Evolutionary conservation across 345 rosid genomes (phyloP).

Genomic region (Gossypium rotundifolium): DNA sequence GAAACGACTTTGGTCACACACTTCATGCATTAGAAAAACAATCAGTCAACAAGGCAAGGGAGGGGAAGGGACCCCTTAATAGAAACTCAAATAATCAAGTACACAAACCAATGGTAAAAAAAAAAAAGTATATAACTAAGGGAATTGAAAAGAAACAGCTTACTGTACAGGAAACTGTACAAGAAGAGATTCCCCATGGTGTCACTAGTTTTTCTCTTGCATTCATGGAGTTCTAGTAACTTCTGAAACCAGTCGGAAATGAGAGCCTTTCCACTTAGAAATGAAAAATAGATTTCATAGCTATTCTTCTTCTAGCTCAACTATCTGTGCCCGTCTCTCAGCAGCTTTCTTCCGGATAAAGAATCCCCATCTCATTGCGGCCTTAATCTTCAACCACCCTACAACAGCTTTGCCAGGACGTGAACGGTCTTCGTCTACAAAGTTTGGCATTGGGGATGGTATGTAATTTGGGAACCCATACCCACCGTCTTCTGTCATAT

Average conservation of each 20-base stretch:
- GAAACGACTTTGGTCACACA: constrained; percentile 6
- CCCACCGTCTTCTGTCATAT: constrained; percentile 69
- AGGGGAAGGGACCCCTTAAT: constrained; percentile 12
- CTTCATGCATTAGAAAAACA: constrained; percentile 4
- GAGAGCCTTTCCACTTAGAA: constrained; percentile 5
- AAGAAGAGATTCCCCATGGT: constrained; percentile 24
- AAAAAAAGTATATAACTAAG: constrained; percentile 5
- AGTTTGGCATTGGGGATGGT: constrained; percentile 71
- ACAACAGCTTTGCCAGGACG: constrained; percentile 93
- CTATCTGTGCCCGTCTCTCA: constrained; percentile 89
- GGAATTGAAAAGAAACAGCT: constrained; percentile 20
- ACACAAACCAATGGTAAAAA: constrained; percentile 19
- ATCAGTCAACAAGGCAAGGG: constrained; percentile 15
- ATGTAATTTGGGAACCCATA: constrained; percentile 48
- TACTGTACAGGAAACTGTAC: constrained; percentile 57
- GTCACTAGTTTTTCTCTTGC: constrained; percentile 14
- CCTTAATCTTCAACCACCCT: constrained; percentile 97
- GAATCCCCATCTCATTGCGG: constrained; percentile 99
- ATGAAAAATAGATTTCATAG: background rate
- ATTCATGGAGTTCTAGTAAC: background rate
- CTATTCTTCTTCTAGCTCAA: constrained; percentile 57
- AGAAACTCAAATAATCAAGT: constrained; percentile 6
- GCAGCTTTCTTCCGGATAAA: constrained; percentile 95
- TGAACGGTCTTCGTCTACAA: constrained; percentile 56
- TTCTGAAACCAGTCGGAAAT: background rate